Percentiles rank a stretch among this genome's conserved stretches.
Conservation (phyloP, 2,329 filamentous ascomycete genomes). For the Alternaria sp. region DNA sequence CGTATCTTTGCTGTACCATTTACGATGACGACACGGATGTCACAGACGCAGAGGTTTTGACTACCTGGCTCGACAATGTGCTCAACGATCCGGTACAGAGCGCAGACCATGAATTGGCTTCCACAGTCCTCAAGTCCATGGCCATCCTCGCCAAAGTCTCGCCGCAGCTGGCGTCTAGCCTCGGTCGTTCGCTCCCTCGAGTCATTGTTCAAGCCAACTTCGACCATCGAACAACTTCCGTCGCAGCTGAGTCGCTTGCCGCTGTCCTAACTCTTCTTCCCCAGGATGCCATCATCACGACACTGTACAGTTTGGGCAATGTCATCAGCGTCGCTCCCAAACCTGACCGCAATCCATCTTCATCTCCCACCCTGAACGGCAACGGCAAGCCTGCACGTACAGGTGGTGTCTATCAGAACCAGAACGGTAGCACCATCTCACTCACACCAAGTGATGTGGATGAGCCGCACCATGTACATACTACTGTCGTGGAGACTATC, state of each 20-base stretch:
- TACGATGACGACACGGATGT: slow-evolving; percentile 73
- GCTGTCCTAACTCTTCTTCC: slow-evolving; percentile 82
- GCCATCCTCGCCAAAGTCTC: slow-evolving; percentile 80
- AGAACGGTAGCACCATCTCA: slow-evolving; percentile 77
- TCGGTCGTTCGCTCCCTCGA: slow-evolving; percentile 80
- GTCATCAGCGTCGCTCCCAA: slow-evolving; percentile 77
- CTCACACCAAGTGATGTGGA: slow-evolving; percentile 77
- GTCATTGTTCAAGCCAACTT: slow-evolving; percentile 87
- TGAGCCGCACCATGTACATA: slow-evolving; percentile 77
- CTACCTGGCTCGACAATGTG: slow-evolving; percentile 85
- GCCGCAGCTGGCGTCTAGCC: slow-evolving; percentile 72
- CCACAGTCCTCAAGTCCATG: slow-evolving; percentile 79
- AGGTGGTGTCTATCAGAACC: slow-evolving; percentile 53
- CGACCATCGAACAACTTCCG: slow-evolving; percentile 69
- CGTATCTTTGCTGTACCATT: slow-evolving; percentile 83
- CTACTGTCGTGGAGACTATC: slow-evolving; percentile 92
- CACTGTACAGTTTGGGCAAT: slow-evolving; percentile 94
- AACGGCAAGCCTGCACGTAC: slow-evolving; percentile 52
- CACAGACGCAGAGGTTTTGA: slow-evolving; percentile 78
- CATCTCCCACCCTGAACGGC: slow-evolving; percentile 57
- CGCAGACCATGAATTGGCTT: slow-evolving; percentile 77
- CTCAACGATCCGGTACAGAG: slow-evolving; percentile 82
- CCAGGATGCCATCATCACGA: slow-evolving; percentile 92
- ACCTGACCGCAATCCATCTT: slow-evolving; percentile 56
- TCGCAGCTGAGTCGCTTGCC: slow-evolving; percentile 85